These are phyloP conservation scores for Podospora sp. DNA, from an alignment of 495 filamentous ascomycete genomes.

Conservation along the genomic window DNA sequence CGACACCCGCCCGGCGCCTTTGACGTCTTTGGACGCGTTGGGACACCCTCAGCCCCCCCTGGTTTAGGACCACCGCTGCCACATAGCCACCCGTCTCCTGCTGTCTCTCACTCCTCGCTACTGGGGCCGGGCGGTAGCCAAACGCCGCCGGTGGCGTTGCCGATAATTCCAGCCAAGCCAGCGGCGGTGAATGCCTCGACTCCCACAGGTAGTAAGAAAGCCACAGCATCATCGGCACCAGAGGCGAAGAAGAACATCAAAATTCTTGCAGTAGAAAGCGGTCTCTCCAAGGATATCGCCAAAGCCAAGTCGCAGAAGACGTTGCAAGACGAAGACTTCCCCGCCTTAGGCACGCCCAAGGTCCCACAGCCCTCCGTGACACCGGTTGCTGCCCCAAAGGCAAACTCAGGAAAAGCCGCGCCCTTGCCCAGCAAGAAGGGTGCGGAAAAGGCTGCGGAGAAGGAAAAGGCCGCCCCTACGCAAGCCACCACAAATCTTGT, in stretches of 20 bases:
- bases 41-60: constrained; percentile 65
- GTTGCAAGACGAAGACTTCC: constrained; percentile 61
- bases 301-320: constrained; percentile 47
- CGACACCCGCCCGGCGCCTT: constrained; percentile 43
- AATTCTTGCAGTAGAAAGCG: constrained; percentile 46
- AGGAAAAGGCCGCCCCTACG: constrained; percentile 29
- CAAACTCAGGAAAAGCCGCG: constrained; percentile 30
- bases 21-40: constrained; percentile 50
- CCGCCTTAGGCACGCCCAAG: constrained; percentile 52
- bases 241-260: constrained; percentile 54
- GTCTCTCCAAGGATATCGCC: constrained; percentile 52
- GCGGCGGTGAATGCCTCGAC: constrained; percentile 15
- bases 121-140: constrained; percentile 11
- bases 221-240: constrained; percentile 14
- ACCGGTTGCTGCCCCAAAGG: constrained; percentile 30
- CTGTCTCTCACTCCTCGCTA: constrained; percentile 30
- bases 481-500: constrained; percentile 43
- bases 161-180: constrained; percentile 27
- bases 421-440: constrained; percentile 24
- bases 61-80: constrained; percentile 63
- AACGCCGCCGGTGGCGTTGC: constrained; percentile 30
- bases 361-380: constrained; percentile 25
- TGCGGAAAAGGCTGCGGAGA: constrained; percentile 20
- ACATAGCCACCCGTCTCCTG: constrained; percentile 54
- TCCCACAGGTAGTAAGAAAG: constrained; percentile 34